These are phyloP conservation scores for Metarhizium robertsii DNA, from an alignment of 2,329 filamentous ascomycete species.

Conservation along the genomic window DNA sequence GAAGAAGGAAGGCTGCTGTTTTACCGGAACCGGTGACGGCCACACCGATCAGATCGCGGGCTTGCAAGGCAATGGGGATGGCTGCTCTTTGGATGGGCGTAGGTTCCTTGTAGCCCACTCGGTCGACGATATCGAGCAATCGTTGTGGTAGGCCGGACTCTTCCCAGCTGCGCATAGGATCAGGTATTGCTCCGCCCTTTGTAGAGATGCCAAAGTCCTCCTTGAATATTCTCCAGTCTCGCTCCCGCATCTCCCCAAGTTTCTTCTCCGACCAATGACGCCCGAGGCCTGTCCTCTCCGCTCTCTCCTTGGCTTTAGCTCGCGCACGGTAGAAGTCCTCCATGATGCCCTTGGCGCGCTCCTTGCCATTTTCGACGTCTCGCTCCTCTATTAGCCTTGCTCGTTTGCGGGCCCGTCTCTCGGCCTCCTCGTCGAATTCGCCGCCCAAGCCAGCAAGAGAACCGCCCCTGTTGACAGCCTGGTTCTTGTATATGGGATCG, in stretches of 20 bases:
- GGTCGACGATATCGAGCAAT: slow-evolving; percentile 70
- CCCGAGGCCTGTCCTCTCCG: slow-evolving; percentile 65
- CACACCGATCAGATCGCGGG: slow-evolving; percentile 93
- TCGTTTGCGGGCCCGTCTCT: slow-evolving; percentile 45
- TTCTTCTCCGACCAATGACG: slow-evolving; percentile 96
- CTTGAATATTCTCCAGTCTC: slow-evolving; percentile 99
- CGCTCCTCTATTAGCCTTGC: slow-evolving; percentile 63
- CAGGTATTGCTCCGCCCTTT: slow-evolving; percentile 84
- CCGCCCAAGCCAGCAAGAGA: slow-evolving; percentile 40
- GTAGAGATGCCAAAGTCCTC: slow-evolving; percentile 96
- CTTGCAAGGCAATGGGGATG: slow-evolving; percentile 89
- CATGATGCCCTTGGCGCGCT: slow-evolving; percentile 69
- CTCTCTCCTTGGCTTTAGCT: slow-evolving; percentile 59
- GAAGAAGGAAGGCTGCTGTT: slow-evolving; percentile 89
- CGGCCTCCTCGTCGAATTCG: slow-evolving; percentile 43
- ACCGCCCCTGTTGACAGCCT: slow-evolving; percentile 20
- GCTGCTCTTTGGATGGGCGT: slow-evolving; percentile 87
- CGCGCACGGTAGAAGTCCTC: slow-evolving; percentile 66
- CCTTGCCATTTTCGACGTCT: slow-evolving; percentile 65
- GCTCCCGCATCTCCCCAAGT: slow-evolving; percentile 86
- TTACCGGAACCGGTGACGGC: slow-evolving; percentile 98
- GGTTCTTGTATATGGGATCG: slow-evolving; percentile 61
- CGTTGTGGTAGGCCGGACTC: slow-evolving; percentile 73
- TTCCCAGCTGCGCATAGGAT: slow-evolving; percentile 90
- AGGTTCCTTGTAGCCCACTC: slow-evolving; percentile 86